Base-by-base conservation (phyloP, 2,329 filamentous ascomycete genomes). In the Coniochaeta ligniaria region DNA sequence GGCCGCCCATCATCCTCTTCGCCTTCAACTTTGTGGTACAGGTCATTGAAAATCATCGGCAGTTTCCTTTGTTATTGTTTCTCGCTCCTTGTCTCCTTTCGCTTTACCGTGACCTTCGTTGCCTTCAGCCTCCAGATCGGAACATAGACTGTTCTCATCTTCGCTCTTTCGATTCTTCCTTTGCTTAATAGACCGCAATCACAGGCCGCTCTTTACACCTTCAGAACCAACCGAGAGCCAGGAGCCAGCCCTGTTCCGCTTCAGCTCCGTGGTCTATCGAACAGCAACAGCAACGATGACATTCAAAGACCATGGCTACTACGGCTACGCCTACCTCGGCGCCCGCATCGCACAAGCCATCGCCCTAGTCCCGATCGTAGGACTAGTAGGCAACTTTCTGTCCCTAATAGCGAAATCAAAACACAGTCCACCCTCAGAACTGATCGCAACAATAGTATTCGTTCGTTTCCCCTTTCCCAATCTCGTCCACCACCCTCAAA, bases 321-420 rank as follows among this genome's bases (percentile, higher is more conserved):
- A 69, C 66, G 91, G 90, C 73, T 85, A 88, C 67, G 89, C 89
- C 66, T 96, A 96, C 77, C 86, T 90, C 61, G 78, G 86, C 66
- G 83, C 89, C 66, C 88, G 93, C 56, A 80, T 82, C 61, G 80
- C 93, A 66, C 87, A 96, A 72, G 81, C 85, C 62, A 75, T 89
- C 64, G 85, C 84, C 28, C 87, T 96, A 70, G 80, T 95, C 61
- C 80, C 87, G 61, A 86, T 95, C 66, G 88, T 96, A 65, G 91
- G 92, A 54, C 84, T 96, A 72, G 86, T 86, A 0, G 85, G 89
- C 69, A 92, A 93, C 74, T 96, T 96, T 74, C 87, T 96, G 68
- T 81, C 86, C 26, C 82, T 90, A 67, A 92, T 96, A 71, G 84
- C 91, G 52, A 77, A 80, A 50, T 83, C 80, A 24, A 82, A 87